phyloP scores from a whole-genome alignment of 345 rosid genomes.

The Alliaria petiolata region DNA sequence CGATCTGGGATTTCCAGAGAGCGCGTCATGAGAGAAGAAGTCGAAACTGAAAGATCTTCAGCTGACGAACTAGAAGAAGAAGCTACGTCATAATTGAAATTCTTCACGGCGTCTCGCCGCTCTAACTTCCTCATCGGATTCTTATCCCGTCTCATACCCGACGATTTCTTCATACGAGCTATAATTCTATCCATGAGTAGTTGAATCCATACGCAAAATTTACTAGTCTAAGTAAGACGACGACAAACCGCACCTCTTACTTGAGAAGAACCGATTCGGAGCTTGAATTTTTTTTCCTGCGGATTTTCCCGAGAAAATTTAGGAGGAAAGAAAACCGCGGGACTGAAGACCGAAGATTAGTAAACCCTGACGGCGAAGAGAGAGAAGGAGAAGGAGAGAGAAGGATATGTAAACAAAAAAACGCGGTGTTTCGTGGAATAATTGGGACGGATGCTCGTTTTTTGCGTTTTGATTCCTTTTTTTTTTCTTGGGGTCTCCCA shows the following conservation, averaged over 20 bases:
- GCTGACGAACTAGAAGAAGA: constrained; percentile 42
- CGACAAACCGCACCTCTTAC: neutral
- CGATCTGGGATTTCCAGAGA: constrained; percentile 58
- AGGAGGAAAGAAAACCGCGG: neutral
- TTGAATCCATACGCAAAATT: constrained; percentile 46
- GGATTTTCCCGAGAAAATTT: constrained; percentile 25
- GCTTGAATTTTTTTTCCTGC: neutral
- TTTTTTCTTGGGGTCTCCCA: no score
- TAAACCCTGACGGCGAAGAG: constrained; percentile 50
- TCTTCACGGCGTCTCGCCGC: constrained; percentile 63
- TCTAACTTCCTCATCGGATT: constrained; percentile 44
- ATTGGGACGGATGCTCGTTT: neutral
- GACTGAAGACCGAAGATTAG: constrained; percentile 18
- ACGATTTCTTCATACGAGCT: constrained; percentile 46
- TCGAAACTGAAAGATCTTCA: constrained; percentile 38
- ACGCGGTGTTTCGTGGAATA: constrained; percentile 66
- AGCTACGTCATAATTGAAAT: constrained; percentile 57
- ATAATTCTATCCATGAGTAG: constrained; percentile 48
- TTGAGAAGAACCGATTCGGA: neutral
- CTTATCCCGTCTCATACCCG: constrained; percentile 26
- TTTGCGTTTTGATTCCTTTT: neutral
- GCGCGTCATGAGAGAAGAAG: constrained; percentile 49
- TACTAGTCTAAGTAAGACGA: neutral
- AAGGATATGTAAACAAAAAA: constrained; percentile 16
- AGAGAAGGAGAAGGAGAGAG: no score